A percentile compares a stretch with the other conserved stretches of the same genome.
These are phyloP conservation scores for Avena atlantica DNA, from an alignment of 176 grass and related monocot species.

Conservation along the genomic window DNA sequence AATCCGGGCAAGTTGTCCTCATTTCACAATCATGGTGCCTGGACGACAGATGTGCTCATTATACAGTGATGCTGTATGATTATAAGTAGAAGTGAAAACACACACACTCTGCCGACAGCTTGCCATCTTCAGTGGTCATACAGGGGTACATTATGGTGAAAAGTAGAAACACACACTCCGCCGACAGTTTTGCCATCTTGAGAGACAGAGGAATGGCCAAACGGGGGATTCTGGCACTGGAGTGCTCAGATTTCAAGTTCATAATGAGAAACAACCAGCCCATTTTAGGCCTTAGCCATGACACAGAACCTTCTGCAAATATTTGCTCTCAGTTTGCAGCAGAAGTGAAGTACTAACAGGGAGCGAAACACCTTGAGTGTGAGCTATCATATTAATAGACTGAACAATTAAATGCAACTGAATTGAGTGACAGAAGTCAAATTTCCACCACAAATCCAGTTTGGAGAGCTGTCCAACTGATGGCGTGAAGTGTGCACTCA, in stretches of 20 bases:
- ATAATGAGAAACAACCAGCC: not conserved
- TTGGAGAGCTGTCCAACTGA: constrained; percentile 15
- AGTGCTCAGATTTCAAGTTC: not conserved
- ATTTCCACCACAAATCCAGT: constrained; percentile 25
- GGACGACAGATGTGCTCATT: not conserved
- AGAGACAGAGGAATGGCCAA: not conserved
- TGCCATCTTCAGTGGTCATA: constrained; percentile 1
- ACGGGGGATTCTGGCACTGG: not conserved
- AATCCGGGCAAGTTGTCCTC: constrained; percentile 26
- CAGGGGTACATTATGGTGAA: not conserved
- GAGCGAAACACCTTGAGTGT: not conserved
- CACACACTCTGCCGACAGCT: not conserved
- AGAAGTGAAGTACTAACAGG: not conserved
- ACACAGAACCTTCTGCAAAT: not conserved
- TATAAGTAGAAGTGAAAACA: constrained; percentile 17
- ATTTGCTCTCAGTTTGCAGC: not conserved
- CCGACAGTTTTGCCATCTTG: not conserved
- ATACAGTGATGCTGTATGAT: not conserved
- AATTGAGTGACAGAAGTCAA: not conserved
- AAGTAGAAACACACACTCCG: not conserved
- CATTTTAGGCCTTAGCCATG: not conserved
- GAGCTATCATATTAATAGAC: not conserved
- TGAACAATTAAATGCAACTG: not conserved
- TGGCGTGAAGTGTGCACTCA: constrained; percentile 7
- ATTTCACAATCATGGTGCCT: constrained; percentile 37